Evolutionary conservation across 441 rosid genomes (phyloP), one percentile per base, ranked within the genome.

Genomic region (Gossypium schwendimanii): DNA sequence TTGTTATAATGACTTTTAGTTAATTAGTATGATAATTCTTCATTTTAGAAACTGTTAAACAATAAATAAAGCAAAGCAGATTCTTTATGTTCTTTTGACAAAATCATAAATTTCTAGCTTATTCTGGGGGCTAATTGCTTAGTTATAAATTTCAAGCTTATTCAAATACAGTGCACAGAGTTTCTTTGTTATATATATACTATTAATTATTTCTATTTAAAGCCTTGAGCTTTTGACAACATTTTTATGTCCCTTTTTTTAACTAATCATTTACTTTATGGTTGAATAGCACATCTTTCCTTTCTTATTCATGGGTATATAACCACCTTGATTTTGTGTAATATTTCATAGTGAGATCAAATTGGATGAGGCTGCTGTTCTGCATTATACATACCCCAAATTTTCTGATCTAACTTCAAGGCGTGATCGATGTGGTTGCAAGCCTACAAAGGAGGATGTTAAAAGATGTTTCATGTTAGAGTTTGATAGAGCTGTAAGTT

Each of bases 401-500:
- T 58, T 58, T 58, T 58, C 62, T 58, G 62, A 58, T 58, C 33
- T 58, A 23, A 58, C 62, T 4, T 58, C 62, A 24, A 23, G 62
- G 36, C 62, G 62, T 58, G 62, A 58, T 58, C 62, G 62, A 23
- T 58, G 62, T 58, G 62, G 62, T 58, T 58, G 62, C 62, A 58
- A 58, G 36, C 62, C 62, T 58, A 58, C 62, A 58, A 58, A 58
- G 62, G 62, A 58, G 8, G 62, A 58, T 24, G 36, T 58, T 23
- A 58, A 58, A 58, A 58, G 62, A 58, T 58, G 62, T 24, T 58
- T 58, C 62, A 58, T 58, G 62, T 23, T 58, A 23, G 62, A 58
- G 26, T 58, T 58, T 10, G 62, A 58, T 58, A 58, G 62, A 58
- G 31, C 62, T 58, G 62, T 58, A n/a, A 24, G 62, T 58, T 23